Evolutionary conservation across 177 flowering plant genomes (phyloP), one percentile per base, ranked within the genome.

Genomic region (Vitis hybrid): DNA sequence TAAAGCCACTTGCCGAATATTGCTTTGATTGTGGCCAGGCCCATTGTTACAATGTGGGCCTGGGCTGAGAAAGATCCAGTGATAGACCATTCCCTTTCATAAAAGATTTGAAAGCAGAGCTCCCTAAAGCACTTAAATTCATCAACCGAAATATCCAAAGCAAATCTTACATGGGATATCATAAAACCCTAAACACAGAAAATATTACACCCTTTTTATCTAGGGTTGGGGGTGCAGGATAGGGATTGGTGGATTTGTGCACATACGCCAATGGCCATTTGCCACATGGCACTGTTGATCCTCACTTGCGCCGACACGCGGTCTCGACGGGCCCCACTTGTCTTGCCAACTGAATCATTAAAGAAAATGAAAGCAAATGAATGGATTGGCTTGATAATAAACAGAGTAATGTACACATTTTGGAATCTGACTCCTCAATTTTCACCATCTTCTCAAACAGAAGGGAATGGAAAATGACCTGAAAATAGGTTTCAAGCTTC

Each of bases 401-500:
- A 16, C 48, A 63, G 2, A 18, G 14, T 5, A 3, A 29, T 59
- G 6, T 67, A 59, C 5, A 60, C 2, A 31, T 26, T 16, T 15
- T 15, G 34, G 31, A 67, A 14, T 67, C 65, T 48, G 16, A 14
- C 39, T 34, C 5, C 1, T 34, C 6, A 34, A 34, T 34, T 34
- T 34, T 34, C 39, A 34, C 39, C 39, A 34, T 34, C 39, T 34
- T 34, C 2, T 12, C 50, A 51, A 50, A 50, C 29, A 31, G 8
- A 55, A 51, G 50, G 51, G 10, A 51, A 13, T 1, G 14, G 51
- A 29, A 15, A 67, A 10, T 22, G 3, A 92, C 97, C 96, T 88
- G 92, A 67, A 90, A 90, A 78, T 89, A 90, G 57, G 79, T 56
- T 77, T 87, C 97, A 66, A 92, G 87, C 77, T 84, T 92, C 87